Percentiles rank a stretch among this genome's conserved stretches.
These are phyloP conservation scores for Angomonas desouzai DNA, from an alignment of 208 protist genomes.

Conservation along the genomic window DNA sequence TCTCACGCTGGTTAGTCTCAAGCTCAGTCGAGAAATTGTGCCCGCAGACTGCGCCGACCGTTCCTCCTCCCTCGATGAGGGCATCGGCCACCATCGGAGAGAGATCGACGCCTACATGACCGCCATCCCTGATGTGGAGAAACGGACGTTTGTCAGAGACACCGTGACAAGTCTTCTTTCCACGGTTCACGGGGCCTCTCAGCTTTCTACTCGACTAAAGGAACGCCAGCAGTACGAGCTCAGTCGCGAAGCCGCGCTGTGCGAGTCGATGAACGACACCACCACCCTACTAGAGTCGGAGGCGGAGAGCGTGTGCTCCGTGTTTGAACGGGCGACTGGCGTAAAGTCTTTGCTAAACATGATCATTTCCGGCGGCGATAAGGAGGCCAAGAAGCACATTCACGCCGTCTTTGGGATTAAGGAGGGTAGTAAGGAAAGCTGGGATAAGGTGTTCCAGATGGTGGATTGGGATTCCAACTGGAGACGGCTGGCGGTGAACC, in stretches of 20 bases:
- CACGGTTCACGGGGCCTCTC: slow-evolving; percentile 15
- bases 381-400: slow-evolving; percentile 34
- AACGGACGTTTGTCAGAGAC: slow-evolving; percentile 40
- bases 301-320: slow-evolving; percentile 27
- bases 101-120: not conserved
- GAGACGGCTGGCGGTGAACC: slow-evolving; percentile 31
- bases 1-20: slow-evolving; percentile 46
- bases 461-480: slow-evolving; percentile 69
- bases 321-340: slow-evolving; percentile 60
- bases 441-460: slow-evolving; percentile 49
- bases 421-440: slow-evolving; percentile 26
- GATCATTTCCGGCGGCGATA: slow-evolving; percentile 42
- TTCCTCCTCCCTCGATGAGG: slow-evolving; percentile 37
- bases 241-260: slow-evolving; percentile 59
- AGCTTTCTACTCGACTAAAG: slow-evolving; percentile 36
- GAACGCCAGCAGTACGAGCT: slow-evolving; percentile 32
- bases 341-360: slow-evolving; percentile 69
- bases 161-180: slow-evolving; percentile 24
- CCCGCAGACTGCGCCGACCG: slow-evolving; percentile 10
- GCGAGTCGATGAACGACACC: slow-evolving; percentile 60
- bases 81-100: slow-evolving; percentile 14
- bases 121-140: slow-evolving; percentile 28
- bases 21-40: slow-evolving; percentile 25
- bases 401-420: slow-evolving; percentile 33
- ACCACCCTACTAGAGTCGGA: slow-evolving; percentile 41